Evolutionary conservation across 2,329 filamentous ascomycete species (phyloP).

Genomic region (Nemania bipapillata): DNA sequence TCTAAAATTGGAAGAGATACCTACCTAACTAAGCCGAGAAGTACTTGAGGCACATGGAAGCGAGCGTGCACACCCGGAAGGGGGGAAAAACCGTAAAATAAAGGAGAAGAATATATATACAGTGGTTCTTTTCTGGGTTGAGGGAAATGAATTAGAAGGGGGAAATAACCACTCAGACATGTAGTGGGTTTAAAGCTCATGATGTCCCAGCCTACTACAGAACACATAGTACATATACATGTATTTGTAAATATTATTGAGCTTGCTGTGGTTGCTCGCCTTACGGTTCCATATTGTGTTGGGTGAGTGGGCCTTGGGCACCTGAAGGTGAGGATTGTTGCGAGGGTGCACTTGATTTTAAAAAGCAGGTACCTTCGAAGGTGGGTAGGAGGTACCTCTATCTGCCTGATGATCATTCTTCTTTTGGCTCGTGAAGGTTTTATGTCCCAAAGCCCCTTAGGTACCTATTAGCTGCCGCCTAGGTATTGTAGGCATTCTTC

Average conservation of each 20-base stretch:
- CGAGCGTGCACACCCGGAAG: no score
- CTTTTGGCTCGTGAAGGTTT: constrained; percentile 30
- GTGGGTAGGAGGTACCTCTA: constrained; percentile 13
- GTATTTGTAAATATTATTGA: background rate
- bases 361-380: background rate
- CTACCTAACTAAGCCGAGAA: background rate
- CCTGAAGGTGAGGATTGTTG: constrained; percentile 19
- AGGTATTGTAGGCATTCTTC: no score
- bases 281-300: background rate
- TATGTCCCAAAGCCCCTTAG: constrained; percentile 2
- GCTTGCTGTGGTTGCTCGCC: background rate
- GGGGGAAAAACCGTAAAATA: no score
- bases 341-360: background rate
- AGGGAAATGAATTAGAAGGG: no score
- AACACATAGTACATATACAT: no score
- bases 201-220: no score
- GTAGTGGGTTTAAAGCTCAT: background rate
- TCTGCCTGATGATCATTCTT: background rate
- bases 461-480: constrained; percentile 16
- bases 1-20: background rate
- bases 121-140: no score
- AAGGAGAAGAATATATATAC: no score
- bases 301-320: constrained; percentile 19
- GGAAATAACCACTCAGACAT: background rate
- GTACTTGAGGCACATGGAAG: no score